Conservation (phyloP, 176 grass and related monocot species). For the Dendrocalamus sinicus region DNA sequence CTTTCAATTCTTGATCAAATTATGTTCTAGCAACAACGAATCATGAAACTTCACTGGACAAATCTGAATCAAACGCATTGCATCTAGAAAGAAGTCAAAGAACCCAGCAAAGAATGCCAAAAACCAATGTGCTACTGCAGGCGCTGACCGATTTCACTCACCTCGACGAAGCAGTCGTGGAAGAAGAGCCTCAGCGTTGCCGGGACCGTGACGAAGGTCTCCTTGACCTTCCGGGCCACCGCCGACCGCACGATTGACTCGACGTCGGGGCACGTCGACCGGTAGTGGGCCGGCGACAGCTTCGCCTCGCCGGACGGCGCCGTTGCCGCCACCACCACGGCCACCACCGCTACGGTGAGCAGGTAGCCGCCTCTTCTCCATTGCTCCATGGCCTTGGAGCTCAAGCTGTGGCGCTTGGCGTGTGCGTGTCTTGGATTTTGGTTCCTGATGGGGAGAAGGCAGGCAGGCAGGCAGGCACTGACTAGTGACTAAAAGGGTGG, state of each 20-base stretch:
- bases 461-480: neutral
- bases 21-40: neutral
- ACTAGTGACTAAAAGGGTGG: neutral
- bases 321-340: neutral
- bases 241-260: constrained; percentile 54
- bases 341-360: neutral
- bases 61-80: neutral
- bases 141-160: constrained; percentile 7
- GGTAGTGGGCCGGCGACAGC: constrained; percentile 52
- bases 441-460: constrained; percentile 6
- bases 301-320: constrained; percentile 8
- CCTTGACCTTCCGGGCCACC: constrained; percentile 52
- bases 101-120: neutral
- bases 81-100: neutral
- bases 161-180: constrained; percentile 96
- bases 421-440: neutral
- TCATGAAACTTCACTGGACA: neutral
- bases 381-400: constrained; percentile 30
- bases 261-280: constrained; percentile 57
- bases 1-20: neutral
- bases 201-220: constrained; percentile 60
- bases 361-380: constrained; percentile 23
- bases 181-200: constrained; percentile 79
- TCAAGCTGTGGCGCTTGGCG: neutral
- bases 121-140: neutral